Evolutionary conservation across 768 basidiomycete genomes (phyloP), one percentile per base, ranked within the genome.

Genomic region (Tremella yokohamensis): DNA sequence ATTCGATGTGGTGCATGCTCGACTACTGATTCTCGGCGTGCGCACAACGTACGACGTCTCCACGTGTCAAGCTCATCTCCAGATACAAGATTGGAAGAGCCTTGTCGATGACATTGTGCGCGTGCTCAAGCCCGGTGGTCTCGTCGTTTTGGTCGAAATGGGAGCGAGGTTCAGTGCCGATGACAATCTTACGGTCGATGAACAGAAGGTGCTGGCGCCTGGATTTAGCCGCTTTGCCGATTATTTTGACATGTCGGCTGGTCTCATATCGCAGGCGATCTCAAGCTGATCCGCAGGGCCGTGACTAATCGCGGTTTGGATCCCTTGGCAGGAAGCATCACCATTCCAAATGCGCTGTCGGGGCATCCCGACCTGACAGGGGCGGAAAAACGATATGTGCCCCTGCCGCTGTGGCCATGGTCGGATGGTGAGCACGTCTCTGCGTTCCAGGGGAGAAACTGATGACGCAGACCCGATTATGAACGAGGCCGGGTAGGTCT

Each of bases 1-100:
- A 13, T 61, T 64, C 40, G 60, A 60, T 40, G 34, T 64, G 12
- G 56, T 64, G n/a, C 63, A 64, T 51, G 24, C 58, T 9, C 42
- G 62, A 25, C 45, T 52, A 16, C 40, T 64, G 47, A 38, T 59
- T 25, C 40, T 47, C 40, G 62, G 20, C 12, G 63, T 64, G 20
- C 57, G 63, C 34, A 16, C 42, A 22, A 9, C 29, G 6, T 40
- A 8, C 18, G 19, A 20, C 20, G 9, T 37, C 16, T 44, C 24
- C 34, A 13, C 11, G 18, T n/a, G n/a, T 40, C 9, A 7, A 22
- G 56, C 34, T 42, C n/a, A 49, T 29, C 8, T 56, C 8, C 25
- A 64, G 62, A 44, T 63, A 8, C 47, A 54, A 13, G 45, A 59
- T 34, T 58, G 57, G 54, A 44, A 34, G 24, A 26, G 38, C n/a